Evolutionary conservation across 2,329 filamentous ascomycete species (phyloP).

Genomic region (Dactylellina drechsleri): DNA sequence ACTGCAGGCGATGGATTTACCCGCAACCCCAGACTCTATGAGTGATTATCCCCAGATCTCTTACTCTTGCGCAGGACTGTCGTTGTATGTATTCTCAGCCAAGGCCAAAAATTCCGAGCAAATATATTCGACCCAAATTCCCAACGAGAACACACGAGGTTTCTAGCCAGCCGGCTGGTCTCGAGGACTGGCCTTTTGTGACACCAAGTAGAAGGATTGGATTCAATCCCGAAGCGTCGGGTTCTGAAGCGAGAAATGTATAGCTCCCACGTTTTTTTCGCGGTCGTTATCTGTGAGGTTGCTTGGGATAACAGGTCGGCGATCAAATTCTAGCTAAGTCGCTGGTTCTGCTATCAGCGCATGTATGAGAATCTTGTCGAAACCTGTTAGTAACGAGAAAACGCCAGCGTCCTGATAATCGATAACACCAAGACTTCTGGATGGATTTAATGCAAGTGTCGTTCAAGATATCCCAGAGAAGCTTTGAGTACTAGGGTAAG

Average conservation of each 20-base stretch:
- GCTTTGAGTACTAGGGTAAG: too few relatives aligned
- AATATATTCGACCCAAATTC: neutral
- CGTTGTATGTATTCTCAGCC: neutral
- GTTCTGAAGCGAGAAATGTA: constrained; percentile 24
- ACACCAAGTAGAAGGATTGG: constrained; percentile 34
- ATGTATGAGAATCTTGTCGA: constrained; percentile 10
- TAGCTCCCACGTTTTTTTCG: constrained; percentile 40
- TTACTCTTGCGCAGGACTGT: neutral
- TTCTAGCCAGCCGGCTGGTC: neutral
- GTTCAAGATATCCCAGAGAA: too few relatives aligned
- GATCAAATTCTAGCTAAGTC: neutral
- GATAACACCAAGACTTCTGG: constrained; percentile 5
- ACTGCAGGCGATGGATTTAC: constrained; percentile 21
- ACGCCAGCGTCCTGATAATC: constrained; percentile 11
- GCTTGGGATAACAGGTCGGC: constrained; percentile 11
- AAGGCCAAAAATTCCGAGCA: neutral
- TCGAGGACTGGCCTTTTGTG: constrained; percentile 3
- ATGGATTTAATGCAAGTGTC: neutral
- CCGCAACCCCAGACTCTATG: constrained; percentile 31
- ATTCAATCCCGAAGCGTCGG: constrained; percentile 34
- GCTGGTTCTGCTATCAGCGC: neutral
- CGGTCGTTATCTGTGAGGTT: constrained; percentile 23
- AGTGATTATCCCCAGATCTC: constrained; percentile 30
- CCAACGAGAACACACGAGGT: neutral
- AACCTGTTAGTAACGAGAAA: constrained; percentile 31